These are phyloP conservation scores for Phytopythium delawarense DNA, from an alignment of 352 stramenopile species.

Conservation along the genomic window DNA sequence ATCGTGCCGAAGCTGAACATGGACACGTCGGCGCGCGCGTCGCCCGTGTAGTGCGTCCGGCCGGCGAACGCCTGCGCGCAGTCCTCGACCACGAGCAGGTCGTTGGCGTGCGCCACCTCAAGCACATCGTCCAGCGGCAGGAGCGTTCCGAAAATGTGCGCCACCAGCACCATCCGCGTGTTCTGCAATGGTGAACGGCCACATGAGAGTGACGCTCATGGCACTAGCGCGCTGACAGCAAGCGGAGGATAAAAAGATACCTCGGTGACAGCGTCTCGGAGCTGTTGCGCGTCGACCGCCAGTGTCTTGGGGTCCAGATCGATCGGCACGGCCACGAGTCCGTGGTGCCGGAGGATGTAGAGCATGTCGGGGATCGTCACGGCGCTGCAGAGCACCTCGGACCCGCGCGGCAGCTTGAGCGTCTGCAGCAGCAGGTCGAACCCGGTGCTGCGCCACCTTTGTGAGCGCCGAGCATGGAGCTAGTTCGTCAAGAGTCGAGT, in stretches of 20 bases:
- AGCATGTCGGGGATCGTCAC: slow-evolving; percentile 88
- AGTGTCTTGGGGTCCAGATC: slow-evolving; percentile 68
- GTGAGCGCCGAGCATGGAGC: no score
- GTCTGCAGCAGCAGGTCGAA: slow-evolving; percentile 81
- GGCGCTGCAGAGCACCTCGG: slow-evolving; percentile 73
- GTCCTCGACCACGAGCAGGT: slow-evolving; percentile 73
- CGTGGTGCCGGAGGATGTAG: slow-evolving; percentile 70
- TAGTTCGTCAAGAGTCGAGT: no score
- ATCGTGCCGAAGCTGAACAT: slow-evolving; percentile 90
- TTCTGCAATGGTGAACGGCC: slow-evolving; percentile 24
- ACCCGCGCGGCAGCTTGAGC: slow-evolving; percentile 58
- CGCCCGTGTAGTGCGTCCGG: slow-evolving; percentile 53
- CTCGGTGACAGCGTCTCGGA: slow-evolving; percentile 41
- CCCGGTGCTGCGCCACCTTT: slow-evolving; percentile 39
- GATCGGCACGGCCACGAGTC: slow-evolving; percentile 65
- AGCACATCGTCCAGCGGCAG: slow-evolving; percentile 49
- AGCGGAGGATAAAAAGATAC: slow-evolving; percentile 13
- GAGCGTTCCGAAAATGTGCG: slow-evolving; percentile 75
- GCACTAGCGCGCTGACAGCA: background rate
- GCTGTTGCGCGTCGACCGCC: slow-evolving; percentile 39
- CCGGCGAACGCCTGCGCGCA: slow-evolving; percentile 76
- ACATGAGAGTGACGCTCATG: background rate
- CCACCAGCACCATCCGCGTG: slow-evolving; percentile 65
- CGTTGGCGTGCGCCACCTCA: slow-evolving; percentile 41
- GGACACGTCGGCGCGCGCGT: slow-evolving; percentile 57